A percentile compares a stretch with the other conserved stretches of the same genome.
Conservation (phyloP, 2,329 filamentous ascomycete genomes). For the Fusarium agapanthi region DNA sequence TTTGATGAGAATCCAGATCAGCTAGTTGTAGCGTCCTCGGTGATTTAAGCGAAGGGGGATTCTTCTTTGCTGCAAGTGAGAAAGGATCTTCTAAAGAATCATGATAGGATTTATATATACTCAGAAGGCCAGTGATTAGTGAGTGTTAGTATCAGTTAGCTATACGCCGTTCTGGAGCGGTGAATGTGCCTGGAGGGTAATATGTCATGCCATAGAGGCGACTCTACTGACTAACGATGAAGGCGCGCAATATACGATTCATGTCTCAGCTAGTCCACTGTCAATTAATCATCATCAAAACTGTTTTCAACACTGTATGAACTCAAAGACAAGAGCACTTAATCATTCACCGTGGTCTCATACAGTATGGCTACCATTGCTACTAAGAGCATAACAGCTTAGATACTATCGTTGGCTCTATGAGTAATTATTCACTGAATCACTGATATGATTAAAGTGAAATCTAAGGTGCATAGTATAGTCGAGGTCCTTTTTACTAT, state of each 20-base stretch:
- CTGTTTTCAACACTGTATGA: too few species aligned
- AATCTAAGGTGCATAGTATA: fast-evolving
- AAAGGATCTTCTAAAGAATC: not conserved
- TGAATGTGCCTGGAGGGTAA: too few species aligned
- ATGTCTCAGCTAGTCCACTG: too few species aligned
- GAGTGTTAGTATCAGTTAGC: fast-evolving
- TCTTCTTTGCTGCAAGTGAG: fast-evolving
- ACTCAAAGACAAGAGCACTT: too few species aligned
- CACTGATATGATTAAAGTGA: fast-evolving
- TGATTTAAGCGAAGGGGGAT: too few species aligned
- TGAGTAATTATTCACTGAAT: too few species aligned
- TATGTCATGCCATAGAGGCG: too few species aligned
- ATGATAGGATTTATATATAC: not conserved
- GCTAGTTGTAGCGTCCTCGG: not conserved
- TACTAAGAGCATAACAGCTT: too few species aligned
- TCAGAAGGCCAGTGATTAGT: fast-evolving
- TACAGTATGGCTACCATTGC: too few species aligned
- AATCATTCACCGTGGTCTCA: too few species aligned
- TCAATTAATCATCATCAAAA: too few species aligned
- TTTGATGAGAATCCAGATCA: too few species aligned
- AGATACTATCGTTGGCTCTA: not conserved
- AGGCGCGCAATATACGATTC: fast-evolving
- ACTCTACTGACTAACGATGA: not conserved
- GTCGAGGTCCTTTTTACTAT: not conserved
- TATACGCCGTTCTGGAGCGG: fast-evolving